These are phyloP conservation scores for Mimosa pudica DNA, from an alignment of 306 rosid species.

Conservation along the genomic window DNA sequence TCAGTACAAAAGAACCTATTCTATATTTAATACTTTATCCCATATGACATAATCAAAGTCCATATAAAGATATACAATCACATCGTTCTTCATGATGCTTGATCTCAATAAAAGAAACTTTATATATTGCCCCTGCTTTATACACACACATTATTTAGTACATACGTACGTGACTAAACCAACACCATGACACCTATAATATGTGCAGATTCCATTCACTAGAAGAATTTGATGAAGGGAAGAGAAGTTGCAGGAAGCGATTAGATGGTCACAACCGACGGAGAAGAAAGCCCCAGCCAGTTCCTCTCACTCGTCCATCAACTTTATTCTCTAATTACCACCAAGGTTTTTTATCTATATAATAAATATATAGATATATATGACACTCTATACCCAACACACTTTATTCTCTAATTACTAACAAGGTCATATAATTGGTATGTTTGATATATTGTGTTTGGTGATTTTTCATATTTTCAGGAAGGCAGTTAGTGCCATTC, in stretches of 20 bases:
- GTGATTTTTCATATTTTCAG: conserved; percentile 39
- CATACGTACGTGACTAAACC: neutral
- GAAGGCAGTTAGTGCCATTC: conserved; percentile 68
- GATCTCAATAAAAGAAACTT: neutral
- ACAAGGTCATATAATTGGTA: neutral
- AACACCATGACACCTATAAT: neutral
- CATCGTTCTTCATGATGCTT: neutral
- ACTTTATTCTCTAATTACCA: conserved; percentile 59
- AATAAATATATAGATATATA: no score
- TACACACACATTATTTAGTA: no score
- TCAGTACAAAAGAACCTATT: neutral
- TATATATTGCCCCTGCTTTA: no score
- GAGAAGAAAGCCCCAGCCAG: conserved; percentile 91
- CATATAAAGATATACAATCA: neutral
- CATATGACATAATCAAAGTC: neutral
- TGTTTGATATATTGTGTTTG: neutral
- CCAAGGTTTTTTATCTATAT: conserved; percentile 49
- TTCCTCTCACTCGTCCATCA: conserved; percentile 52
- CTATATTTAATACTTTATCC: neutral
- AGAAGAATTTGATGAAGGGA: conserved; percentile 95
- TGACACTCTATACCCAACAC: neutral
- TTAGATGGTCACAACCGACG: conserved; percentile 95
- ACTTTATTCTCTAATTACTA: neutral
- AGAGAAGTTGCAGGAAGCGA: conserved; percentile 95
- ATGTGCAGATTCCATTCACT: conserved; percentile 79